Evolutionary conservation across 169 alveolate species (phyloP).

Genomic region (Plasmodium inui): DNA sequence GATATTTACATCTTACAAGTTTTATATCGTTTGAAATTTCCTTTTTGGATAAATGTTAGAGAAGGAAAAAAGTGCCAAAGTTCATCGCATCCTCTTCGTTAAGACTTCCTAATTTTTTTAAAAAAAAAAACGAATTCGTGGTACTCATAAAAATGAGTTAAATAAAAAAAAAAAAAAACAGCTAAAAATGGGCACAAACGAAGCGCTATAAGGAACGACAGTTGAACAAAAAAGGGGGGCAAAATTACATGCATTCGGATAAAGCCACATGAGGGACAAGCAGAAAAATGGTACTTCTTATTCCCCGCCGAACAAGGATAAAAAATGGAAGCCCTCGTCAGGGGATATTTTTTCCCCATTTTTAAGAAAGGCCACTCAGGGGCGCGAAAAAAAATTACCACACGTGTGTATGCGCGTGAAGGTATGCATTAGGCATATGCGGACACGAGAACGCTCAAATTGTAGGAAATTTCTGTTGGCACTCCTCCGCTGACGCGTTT

Average conservation of each 20-base stretch:
- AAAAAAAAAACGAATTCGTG: slow-evolving; percentile 1
- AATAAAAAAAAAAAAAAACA: slow-evolving; percentile 1
- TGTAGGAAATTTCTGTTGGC: background rate
- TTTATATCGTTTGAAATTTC: slow-evolving; percentile 2
- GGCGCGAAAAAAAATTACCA: background rate
- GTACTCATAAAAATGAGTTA: background rate
- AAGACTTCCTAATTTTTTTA: background rate
- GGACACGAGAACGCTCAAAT: background rate
- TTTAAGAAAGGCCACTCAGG: background rate
- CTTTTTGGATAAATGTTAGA: slow-evolving; percentile 23
- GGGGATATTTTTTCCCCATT: background rate
- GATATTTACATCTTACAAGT: background rate
- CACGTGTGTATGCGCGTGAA: background rate
- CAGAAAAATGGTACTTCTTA: background rate
- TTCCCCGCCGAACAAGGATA: background rate
- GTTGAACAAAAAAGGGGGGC: background rate
- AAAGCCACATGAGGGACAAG: background rate
- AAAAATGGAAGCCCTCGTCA: background rate
- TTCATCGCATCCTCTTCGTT: background rate
- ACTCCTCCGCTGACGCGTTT: background rate
- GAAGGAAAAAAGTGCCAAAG: slow-evolving; percentile 1
- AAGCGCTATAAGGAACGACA: background rate
- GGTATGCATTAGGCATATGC: background rate
- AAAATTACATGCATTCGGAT: background rate
- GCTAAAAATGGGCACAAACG: background rate